A percentile compares a stretch with the other conserved stretches of the same genome.
These are phyloP conservation scores for Xylariaceae sp. DNA, from an alignment of 2,329 filamentous ascomycete species.

Conservation along the genomic window DNA sequence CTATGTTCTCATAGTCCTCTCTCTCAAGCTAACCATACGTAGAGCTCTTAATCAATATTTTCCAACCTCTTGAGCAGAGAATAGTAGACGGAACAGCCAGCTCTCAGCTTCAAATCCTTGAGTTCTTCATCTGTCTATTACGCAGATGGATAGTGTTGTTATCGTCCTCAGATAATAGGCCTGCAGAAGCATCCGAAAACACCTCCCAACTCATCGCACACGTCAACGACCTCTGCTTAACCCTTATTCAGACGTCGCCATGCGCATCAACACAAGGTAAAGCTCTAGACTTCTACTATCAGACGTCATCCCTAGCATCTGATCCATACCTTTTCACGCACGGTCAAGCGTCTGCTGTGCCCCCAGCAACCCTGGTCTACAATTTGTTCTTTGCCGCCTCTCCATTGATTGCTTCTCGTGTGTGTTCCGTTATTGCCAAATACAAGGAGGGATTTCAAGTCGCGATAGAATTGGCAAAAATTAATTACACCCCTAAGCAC, in stretches of 20 bases:
- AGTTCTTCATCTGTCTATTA: constrained; percentile 64
- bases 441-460: constrained; percentile 73
- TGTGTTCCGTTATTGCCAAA: constrained; percentile 63
- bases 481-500: constrained; percentile 53
- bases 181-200: constrained; percentile 36
- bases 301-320: constrained; percentile 53
- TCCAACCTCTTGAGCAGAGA: constrained; percentile 49
- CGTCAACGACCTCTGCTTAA: constrained; percentile 54
- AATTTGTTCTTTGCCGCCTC: constrained; percentile 63
- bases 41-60: constrained; percentile 50
- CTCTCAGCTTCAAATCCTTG: constrained; percentile 58
- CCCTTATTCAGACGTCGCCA: constrained; percentile 53
- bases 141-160: constrained; percentile 53
- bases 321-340: constrained; percentile 47
- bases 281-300: constrained; percentile 67
- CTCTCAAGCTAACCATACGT: constrained; percentile 23
- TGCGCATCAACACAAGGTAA: constrained; percentile 46
- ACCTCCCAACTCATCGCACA: constrained; percentile 44
- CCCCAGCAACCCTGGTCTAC: constrained; percentile 65
- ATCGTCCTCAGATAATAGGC: constrained; percentile 37
- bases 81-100: constrained; percentile 46
- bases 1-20: not conserved
- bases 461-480: constrained; percentile 27
- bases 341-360: constrained; percentile 61
- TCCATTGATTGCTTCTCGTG: constrained; percentile 59